Evolutionary conservation across 139 green algal species (phyloP).

Genomic region (Dunaliella sp.): DNA sequence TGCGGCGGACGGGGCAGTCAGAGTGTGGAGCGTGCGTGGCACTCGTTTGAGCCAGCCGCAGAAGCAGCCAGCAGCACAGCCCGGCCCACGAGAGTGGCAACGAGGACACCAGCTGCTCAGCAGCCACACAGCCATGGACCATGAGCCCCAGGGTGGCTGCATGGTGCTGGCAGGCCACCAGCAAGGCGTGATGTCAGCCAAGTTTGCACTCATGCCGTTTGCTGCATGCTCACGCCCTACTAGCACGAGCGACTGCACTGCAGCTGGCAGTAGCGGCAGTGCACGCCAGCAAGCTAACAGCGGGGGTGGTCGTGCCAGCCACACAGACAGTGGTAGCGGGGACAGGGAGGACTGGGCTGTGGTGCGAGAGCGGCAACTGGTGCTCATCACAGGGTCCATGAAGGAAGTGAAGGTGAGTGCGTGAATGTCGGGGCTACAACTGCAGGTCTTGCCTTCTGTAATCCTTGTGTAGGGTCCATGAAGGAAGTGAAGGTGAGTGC

Average conservation of each 20-base stretch:
- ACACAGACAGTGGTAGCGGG: too few species aligned
- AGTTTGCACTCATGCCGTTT: neutral
- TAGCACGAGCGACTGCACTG: too few species aligned
- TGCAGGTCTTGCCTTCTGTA: too few species aligned
- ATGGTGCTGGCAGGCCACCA: neutral
- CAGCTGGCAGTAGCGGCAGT: neutral
- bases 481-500: neutral
- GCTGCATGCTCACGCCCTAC: neutral
- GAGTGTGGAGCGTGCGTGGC: too few species aligned
- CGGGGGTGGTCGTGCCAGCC: too few species aligned
- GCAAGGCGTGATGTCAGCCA: neutral
- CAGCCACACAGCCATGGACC: too few species aligned
- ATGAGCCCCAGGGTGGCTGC: neutral
- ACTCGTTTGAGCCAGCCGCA: too few species aligned
- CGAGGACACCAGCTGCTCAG: too few species aligned
- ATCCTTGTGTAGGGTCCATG: neutral
- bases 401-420: neutral
- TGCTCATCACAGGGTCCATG: neutral
- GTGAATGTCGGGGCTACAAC: neutral
- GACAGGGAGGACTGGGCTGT: neutral
- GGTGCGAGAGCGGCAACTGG: neutral
- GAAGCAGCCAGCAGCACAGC: too few species aligned
- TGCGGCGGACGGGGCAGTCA: too few species aligned
- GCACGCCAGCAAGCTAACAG: too few species aligned
- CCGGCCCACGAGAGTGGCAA: too few species aligned